Evolutionary conservation across 2,329 filamentous ascomycete genomes (phyloP).

Genomic region (Stachybotrys elegans): DNA sequence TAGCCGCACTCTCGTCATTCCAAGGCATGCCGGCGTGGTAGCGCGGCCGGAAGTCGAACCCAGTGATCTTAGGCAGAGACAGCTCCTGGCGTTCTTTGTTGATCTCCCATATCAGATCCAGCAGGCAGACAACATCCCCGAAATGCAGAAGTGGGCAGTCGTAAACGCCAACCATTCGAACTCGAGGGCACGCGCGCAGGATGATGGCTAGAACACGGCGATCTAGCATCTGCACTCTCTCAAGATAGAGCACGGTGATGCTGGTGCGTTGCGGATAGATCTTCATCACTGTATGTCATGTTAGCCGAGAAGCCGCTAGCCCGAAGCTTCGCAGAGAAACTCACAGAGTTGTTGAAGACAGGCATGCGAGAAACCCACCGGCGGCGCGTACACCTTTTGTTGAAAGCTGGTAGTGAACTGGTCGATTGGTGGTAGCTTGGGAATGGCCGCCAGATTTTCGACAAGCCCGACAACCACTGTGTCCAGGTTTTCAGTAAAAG

Average conservation of each 20-base stretch:
- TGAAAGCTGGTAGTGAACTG: too few species aligned
- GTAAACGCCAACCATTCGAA: slow-evolving; percentile 30
- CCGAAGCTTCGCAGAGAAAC: too few species aligned
- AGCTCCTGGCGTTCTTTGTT: slow-evolving; percentile 17
- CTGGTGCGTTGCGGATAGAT: slow-evolving; percentile 12
- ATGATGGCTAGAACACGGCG: slow-evolving; percentile 28
- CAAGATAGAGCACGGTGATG: slow-evolving; percentile 22
- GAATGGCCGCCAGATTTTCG: too few species aligned
- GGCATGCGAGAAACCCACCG: too few species aligned
- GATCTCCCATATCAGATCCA: slow-evolving; percentile 31
- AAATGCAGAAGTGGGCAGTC: slow-evolving; percentile 30
- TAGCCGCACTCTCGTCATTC: slow-evolving; percentile 2
- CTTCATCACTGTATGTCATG: slow-evolving; percentile 15
- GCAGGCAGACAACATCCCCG: slow-evolving; percentile 26
- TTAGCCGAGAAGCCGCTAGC: slow-evolving; percentile 9
- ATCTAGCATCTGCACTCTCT: slow-evolving; percentile 25
- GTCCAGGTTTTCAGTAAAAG: too few species aligned
- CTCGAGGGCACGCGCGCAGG: slow-evolving; percentile 22
- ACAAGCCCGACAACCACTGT: too few species aligned
- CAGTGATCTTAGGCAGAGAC: slow-evolving; percentile 11
- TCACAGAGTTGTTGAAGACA: slow-evolving; percentile 13
- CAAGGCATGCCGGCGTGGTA: slow-evolving; percentile 23
- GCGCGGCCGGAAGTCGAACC: slow-evolving; percentile 28
- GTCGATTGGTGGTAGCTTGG: too few species aligned
- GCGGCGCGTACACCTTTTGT: too few species aligned